Evolutionary conservation across 2,329 filamentous ascomycete species (phyloP).

Genomic region (Microdochium nivale): DNA sequence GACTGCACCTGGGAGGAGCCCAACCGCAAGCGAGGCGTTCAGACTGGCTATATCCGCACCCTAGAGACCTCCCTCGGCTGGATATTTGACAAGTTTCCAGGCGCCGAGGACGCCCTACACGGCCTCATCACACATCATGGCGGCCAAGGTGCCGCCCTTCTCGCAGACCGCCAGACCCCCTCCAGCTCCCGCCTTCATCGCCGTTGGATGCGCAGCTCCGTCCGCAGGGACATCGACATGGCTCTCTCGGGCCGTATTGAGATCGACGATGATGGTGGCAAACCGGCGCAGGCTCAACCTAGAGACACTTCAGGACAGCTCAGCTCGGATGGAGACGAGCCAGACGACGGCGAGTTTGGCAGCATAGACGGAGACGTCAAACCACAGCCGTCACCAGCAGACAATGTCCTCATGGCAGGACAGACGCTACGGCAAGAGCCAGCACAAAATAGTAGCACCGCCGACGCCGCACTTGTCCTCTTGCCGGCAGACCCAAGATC

Average conservation of each 20-base stretch:
- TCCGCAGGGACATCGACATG: constrained; percentile 54
- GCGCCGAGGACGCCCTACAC: constrained; percentile 49
- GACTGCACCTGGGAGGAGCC: constrained; percentile 64
- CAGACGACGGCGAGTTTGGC: neutral
- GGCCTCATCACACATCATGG: constrained; percentile 38
- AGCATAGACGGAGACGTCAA: neutral
- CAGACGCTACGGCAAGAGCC: neutral
- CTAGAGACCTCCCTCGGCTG: constrained; percentile 62
- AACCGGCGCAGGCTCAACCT: constrained; percentile 16
- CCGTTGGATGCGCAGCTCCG: constrained; percentile 53
- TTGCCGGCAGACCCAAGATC: neutral
- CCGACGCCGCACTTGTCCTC: neutral
- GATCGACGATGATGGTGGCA: constrained; percentile 19
- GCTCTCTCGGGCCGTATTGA: constrained; percentile 38
- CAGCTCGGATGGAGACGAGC: constrained; percentile 12
- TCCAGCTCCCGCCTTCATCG: constrained; percentile 49
- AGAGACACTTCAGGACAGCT: constrained; percentile 22
- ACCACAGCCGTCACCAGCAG: neutral
- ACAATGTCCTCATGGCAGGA: neutral
- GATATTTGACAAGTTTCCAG: constrained; percentile 53
- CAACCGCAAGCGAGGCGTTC: constrained; percentile 69
- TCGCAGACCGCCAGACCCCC: constrained; percentile 41
- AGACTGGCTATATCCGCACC: constrained; percentile 71
- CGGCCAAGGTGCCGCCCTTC: constrained; percentile 31
- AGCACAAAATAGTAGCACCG: neutral